Conservation (phyloP, 208 protist species). For the Trypanosoma rangeli region DNA sequence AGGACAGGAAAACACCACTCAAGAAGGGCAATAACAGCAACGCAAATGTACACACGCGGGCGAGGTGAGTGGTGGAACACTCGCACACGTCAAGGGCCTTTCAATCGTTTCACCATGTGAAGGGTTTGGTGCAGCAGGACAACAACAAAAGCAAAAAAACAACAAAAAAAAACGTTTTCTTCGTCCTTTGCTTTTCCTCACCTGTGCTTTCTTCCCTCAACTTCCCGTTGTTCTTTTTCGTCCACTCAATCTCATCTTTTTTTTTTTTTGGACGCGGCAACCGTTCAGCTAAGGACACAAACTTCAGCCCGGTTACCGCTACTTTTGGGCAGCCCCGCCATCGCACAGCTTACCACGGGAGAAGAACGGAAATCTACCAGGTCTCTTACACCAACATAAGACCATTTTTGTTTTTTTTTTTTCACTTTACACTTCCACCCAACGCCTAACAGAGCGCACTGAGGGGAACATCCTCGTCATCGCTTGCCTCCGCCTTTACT, state of each 20-base stretch:
- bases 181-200: too few species aligned
- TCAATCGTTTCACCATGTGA: background rate
- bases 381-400: background rate
- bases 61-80: background rate
- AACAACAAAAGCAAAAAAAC: background rate
- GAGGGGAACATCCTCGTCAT: slow-evolving; percentile 73
- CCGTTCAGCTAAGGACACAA: background rate
- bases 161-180: background rate
- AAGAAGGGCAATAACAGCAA: slow-evolving; percentile 13
- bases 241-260: background rate
- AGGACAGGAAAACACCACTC: background rate
- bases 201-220: background rate
- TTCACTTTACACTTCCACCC: background rate
- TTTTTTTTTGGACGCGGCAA: background rate
- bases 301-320: background rate
- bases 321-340: background rate
- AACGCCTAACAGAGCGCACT: slow-evolving; percentile 33
- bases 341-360: background rate
- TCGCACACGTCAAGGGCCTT: background rate
- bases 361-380: background rate
- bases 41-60: background rate
- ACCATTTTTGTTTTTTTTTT: slow-evolving; percentile 17
- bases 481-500: slow-evolving; percentile 40
- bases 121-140: background rate
- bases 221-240: background rate